A percentile compares a stretch with the other conserved stretches of the same genome.
phyloP scores from a whole-genome alignment of 2,329 filamentous ascomycete species.

The Xylaria sp. region DNA sequence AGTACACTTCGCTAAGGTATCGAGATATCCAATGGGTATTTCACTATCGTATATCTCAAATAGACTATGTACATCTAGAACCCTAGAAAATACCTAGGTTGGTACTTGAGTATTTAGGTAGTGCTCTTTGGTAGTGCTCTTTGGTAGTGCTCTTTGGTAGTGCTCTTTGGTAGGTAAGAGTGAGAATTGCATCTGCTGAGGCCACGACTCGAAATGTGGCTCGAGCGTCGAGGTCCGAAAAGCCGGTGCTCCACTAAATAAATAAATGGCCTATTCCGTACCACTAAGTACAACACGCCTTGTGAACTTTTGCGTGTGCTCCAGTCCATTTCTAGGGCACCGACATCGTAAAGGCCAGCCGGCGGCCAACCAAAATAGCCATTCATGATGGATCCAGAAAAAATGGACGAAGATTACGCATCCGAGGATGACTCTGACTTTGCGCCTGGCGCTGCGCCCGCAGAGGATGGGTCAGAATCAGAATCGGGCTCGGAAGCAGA shows the following conservation, averaged over 20 bases:
- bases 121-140: too few relatives aligned
- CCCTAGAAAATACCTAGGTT: too few relatives aligned
- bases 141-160: too few relatives aligned
- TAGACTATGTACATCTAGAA: too few relatives aligned
- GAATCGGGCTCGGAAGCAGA: conserved; percentile 60
- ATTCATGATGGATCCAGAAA: conserved; percentile 50
- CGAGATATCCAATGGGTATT: too few relatives aligned
- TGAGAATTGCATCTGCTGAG: too few relatives aligned
- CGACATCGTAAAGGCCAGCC: not conserved
- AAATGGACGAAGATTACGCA: conserved; percentile 61
- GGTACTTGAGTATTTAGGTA: too few relatives aligned
- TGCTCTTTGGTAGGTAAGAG: too few relatives aligned
- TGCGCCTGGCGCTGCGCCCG: conserved; percentile 59
- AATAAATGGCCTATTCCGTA: too few relatives aligned
- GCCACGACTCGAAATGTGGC: not conserved
- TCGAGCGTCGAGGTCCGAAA: not conserved
- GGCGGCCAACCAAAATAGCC: not conserved
- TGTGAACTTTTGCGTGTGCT: not conserved
- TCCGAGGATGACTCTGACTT: conserved; percentile 79
- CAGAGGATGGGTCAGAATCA: conserved; percentile 57
- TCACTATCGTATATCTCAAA: too few relatives aligned
- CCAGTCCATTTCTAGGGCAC: not conserved
- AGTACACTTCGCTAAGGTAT: too few relatives aligned
- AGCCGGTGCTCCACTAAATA: not conserved
- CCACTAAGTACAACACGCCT: too few relatives aligned